Evolutionary conservation across 768 basidiomycete species (phyloP).

Genomic region (Boletus barrowsii): DNA sequence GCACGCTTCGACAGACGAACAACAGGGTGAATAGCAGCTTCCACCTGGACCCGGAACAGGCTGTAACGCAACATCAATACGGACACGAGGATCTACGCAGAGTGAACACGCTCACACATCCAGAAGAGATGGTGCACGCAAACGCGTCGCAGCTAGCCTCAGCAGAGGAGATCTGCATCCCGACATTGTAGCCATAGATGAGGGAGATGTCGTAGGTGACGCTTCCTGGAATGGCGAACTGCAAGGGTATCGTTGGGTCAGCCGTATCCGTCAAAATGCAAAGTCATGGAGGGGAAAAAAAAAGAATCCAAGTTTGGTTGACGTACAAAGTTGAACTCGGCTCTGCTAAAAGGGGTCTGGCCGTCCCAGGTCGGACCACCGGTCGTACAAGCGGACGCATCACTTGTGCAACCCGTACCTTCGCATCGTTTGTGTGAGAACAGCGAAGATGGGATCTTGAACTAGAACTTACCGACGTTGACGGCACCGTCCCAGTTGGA

Average conservation of each 20-base stretch:
- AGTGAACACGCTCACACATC: constrained; percentile 24
- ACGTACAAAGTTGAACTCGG: constrained; percentile 32
- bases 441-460: too few species aligned
- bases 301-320: too few species aligned
- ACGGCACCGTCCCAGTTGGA: constrained; percentile 32
- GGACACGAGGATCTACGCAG: background rate
- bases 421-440: too few species aligned
- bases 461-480: constrained; percentile 24
- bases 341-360: constrained; percentile 31
- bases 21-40: constrained; percentile 30
- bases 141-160: constrained; percentile 26
- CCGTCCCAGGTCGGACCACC: constrained; percentile 33
- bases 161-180: constrained; percentile 31
- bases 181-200: constrained; percentile 34
- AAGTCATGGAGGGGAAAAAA: background rate
- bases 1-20: constrained; percentile 29
- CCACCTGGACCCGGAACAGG: constrained; percentile 27
- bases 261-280: too few species aligned
- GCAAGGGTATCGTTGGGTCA: background rate
- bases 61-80: constrained; percentile 11
- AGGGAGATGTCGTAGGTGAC: constrained; percentile 35
- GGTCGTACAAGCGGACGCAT: constrained; percentile 25
- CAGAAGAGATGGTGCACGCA: constrained; percentile 31
- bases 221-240: constrained; percentile 24
- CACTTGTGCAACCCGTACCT: constrained; percentile 28